Evolutionary conservation across 495 filamentous ascomycete genomes (phyloP).

Genomic region (Cairneyella variabilis): DNA sequence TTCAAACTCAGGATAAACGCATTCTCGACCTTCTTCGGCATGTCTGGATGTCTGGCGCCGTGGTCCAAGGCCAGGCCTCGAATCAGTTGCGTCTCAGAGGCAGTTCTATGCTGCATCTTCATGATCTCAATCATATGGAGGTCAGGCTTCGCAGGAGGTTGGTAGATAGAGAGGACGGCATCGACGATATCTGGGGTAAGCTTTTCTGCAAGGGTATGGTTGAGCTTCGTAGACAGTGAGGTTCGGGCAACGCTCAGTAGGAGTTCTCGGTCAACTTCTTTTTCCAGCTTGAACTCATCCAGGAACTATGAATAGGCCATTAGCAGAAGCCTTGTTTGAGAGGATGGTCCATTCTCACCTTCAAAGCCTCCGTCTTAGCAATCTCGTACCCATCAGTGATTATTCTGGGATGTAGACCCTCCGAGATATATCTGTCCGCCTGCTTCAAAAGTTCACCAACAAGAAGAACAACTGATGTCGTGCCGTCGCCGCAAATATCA

Average conservation of each 20-base stretch:
- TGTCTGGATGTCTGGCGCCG: constrained; percentile 94
- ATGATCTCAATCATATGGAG: constrained; percentile 99
- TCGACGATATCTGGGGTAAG: constrained; percentile 94
- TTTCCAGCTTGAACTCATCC: constrained; percentile 84
- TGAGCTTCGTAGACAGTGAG: constrained; percentile 91
- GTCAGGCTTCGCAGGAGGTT: constrained; percentile 86
- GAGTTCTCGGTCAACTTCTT: constrained; percentile 87
- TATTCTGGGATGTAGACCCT: constrained; percentile 91
- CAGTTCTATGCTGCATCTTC: constrained; percentile 99
- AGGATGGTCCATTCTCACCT: too few species aligned
- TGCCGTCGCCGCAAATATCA: constrained; percentile 97
- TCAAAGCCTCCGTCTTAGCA: constrained; percentile 87
- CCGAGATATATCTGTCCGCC: constrained; percentile 87
- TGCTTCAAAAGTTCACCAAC: constrained; percentile 98
- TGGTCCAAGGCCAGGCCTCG: constrained; percentile 91
- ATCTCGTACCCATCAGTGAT: constrained; percentile 98
- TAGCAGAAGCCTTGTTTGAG: not conserved
- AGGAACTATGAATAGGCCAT: constrained; percentile 63
- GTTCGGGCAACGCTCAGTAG: constrained; percentile 91
- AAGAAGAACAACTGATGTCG: constrained; percentile 90
- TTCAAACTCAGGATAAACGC: constrained; percentile 94
- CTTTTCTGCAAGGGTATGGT: constrained; percentile 79
- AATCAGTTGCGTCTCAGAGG: constrained; percentile 94
- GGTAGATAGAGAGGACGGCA: constrained; percentile 90
- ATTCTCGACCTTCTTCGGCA: constrained; percentile 95